A percentile compares a stretch with the other conserved stretches of the same genome.
These are phyloP conservation scores for Lecanicillium sp. DNA, from an alignment of 2,329 filamentous ascomycete genomes.

Conservation along the genomic window DNA sequence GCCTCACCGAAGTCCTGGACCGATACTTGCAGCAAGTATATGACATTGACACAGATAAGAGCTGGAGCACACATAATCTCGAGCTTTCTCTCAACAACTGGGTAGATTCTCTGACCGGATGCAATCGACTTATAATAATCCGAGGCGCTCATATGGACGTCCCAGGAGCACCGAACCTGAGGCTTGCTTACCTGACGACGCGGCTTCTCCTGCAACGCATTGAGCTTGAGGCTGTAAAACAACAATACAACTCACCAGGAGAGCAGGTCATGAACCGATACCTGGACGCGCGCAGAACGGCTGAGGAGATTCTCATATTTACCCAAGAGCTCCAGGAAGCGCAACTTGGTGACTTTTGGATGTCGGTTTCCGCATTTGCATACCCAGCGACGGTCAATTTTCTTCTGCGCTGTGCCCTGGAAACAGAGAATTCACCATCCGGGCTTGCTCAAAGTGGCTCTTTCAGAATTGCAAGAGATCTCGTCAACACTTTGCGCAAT, in stretches of 20 bases:
- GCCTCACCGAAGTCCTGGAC: conserved; percentile 31
- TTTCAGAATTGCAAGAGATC: conserved; percentile 32
- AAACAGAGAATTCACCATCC: conserved; percentile 28
- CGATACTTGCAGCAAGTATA: conserved; percentile 25
- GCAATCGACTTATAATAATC: conserved; percentile 30
- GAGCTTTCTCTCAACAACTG: conserved; percentile 33
- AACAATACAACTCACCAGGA: conserved; percentile 13
- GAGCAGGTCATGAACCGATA: conserved; percentile 22
- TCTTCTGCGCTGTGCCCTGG: conserved; percentile 37
- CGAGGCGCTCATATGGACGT: conserved; percentile 30
- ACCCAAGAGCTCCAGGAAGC: conserved; percentile 34
- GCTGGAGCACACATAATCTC: conserved; percentile 19
- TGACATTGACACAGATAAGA: conserved; percentile 20
- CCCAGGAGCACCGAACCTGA: conserved; percentile 41
- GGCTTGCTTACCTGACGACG: conserved; percentile 40
- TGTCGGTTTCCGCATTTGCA: conserved; percentile 36
- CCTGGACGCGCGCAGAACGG: conserved; percentile 32
- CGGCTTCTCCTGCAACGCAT: conserved; percentile 38
- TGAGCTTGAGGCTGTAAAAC: conserved; percentile 32
- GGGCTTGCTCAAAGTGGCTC: conserved; percentile 28
- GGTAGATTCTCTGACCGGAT: conserved; percentile 31
- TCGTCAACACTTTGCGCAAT: conserved; percentile 28
- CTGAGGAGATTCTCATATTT: conserved; percentile 40
- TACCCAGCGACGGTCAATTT: conserved; percentile 42
- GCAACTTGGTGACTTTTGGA: conserved; percentile 41